A percentile compares a stretch with the other conserved stretches of the same genome.
Conservation (phyloP, 208 protist species). For the Trichomonas vaginalis region DNA sequence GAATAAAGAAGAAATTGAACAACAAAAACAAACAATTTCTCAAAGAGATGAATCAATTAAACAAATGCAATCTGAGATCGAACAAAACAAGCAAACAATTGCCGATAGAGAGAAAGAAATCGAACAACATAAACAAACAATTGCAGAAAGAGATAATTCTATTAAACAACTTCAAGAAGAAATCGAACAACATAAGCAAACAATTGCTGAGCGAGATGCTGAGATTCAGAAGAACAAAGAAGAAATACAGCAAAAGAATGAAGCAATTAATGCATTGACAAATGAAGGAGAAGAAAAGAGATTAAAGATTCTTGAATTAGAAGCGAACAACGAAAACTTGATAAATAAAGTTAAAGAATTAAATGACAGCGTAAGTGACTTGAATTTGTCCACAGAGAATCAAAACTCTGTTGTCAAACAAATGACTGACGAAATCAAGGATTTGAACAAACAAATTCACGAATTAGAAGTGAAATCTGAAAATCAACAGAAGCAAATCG, state of each 20-base stretch:
- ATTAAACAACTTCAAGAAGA: not conserved
- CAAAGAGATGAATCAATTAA: no score
- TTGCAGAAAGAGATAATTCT: no score
- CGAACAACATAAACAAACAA: no score
- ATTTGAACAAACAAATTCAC: not conserved
- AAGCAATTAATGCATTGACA: not conserved
- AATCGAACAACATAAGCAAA: no score
- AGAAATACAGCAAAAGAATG: not conserved
- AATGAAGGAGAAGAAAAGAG: not conserved
- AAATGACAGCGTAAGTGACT: not conserved
- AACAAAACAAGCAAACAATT: no score
- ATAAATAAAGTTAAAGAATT: not conserved
- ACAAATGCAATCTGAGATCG: no score
- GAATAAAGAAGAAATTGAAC: no score
- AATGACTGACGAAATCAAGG: not conserved
- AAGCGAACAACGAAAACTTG: not conserved
- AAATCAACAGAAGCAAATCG: not conserved
- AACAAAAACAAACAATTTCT: no score
- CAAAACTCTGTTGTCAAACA: not conserved
- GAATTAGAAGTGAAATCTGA: no score
- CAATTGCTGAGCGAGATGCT: no score
- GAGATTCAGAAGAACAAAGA: not conserved
- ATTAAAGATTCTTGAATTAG: not conserved
- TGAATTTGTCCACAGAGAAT: not conserved
- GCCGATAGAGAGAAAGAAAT: no score